These are phyloP conservation scores for Arabis alpina DNA, from an alignment of 345 rosid species.

Conservation along the genomic window DNA sequence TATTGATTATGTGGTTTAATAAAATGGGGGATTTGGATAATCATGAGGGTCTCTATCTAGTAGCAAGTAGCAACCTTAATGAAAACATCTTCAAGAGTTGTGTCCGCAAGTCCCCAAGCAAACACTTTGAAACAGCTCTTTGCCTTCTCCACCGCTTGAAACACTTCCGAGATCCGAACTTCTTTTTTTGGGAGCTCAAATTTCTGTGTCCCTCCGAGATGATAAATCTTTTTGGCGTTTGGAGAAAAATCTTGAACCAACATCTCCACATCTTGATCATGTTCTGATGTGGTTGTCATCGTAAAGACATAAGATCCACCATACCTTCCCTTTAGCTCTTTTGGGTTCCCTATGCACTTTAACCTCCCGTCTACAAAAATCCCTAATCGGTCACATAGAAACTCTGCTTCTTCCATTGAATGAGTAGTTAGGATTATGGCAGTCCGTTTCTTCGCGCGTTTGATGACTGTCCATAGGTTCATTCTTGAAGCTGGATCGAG, in stretches of 20 bases:
- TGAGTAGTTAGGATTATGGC: constrained; percentile 17
- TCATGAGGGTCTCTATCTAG: constrained; percentile 42
- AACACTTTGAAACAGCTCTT: constrained; percentile 68
- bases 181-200: constrained; percentile 84
- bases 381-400: constrained; percentile 82
- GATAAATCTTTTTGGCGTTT: constrained; percentile 70
- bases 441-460: neutral
- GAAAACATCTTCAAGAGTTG: constrained; percentile 95
- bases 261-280: constrained; percentile 69
- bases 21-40: no score
- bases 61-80: constrained; percentile 68
- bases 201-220: constrained; percentile 86
- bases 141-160: constrained; percentile 75
- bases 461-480: constrained; percentile 79
- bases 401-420: constrained; percentile 48
- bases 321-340: constrained; percentile 80
- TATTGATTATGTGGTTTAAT: no score
- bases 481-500: constrained; percentile 93
- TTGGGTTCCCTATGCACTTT: constrained; percentile 90
- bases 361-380: constrained; percentile 81
- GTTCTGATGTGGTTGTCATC: constrained; percentile 64
- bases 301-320: constrained; percentile 86
- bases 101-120: constrained; percentile 94
- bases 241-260: constrained; percentile 63
- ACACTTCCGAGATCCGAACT: constrained; percentile 68